phyloP scores from a whole-genome alignment of 371 early-diverging fungal species.

The Mortierella sp. region DNA sequence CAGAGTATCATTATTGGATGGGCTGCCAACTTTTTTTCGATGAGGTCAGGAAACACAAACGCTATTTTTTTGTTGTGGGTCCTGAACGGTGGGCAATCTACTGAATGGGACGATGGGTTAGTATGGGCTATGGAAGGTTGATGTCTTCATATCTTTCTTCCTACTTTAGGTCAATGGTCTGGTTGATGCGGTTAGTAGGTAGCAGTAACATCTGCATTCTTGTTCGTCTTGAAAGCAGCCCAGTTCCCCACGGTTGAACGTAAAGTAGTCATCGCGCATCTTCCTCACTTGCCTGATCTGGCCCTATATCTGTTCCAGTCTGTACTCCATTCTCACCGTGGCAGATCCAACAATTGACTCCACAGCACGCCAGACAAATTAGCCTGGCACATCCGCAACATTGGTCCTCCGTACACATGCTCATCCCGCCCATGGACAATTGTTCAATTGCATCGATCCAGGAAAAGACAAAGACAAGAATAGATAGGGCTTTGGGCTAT shows the following conservation, averaged over 20 bases:
- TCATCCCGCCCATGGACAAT: neutral
- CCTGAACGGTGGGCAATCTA: neutral
- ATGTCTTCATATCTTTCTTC: neutral
- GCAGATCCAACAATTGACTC: neutral
- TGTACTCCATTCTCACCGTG: neutral
- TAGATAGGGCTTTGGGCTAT: slow-evolving; percentile 4
- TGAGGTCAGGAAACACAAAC: neutral
- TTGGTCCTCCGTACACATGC: neutral
- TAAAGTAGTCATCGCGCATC: neutral
- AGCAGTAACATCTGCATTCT: neutral
- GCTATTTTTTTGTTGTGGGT: neutral
- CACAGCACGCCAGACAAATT: neutral
- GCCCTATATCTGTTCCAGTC: neutral
- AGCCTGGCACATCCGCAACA: slow-evolving; percentile 4
- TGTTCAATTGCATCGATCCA: neutral
- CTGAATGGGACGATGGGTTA: no score
- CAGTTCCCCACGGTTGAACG: neutral
- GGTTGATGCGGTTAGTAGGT: neutral
- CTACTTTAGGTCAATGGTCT: neutral
- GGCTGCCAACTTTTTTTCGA: neutral
- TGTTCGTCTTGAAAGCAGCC: slow-evolving; percentile 9
- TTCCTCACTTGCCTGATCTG: neutral
- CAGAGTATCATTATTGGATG: slow-evolving; percentile 2
- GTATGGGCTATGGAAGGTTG: neutral
- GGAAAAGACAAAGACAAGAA: neutral